Conservation (phyloP, 2,329 filamentous ascomycete genomes). For the Domatiomyces catenatus region DNA sequence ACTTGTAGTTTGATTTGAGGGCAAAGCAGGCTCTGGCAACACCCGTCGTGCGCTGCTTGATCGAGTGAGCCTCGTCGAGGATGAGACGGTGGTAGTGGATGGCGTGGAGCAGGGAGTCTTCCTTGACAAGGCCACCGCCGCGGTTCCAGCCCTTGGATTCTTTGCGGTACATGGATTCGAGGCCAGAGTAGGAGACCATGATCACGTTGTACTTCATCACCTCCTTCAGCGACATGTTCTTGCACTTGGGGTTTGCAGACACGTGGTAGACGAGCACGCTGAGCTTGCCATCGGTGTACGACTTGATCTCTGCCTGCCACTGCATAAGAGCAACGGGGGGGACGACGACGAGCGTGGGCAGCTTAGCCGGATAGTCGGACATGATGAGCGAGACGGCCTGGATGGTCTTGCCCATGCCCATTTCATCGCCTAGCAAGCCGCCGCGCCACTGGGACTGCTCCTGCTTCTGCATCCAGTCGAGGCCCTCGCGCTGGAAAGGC, state of each 20-base stretch:
- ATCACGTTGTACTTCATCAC: slow-evolving; percentile 79
- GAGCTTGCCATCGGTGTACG: slow-evolving; percentile 70
- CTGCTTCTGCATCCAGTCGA: slow-evolving; percentile 89
- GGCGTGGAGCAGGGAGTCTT: slow-evolving; percentile 62
- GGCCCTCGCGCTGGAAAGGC: slow-evolving; percentile 80
- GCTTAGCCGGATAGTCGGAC: slow-evolving; percentile 79
- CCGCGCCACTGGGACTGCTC: slow-evolving; percentile 75
- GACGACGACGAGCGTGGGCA: slow-evolving; percentile 74
- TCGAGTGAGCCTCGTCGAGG: slow-evolving; percentile 88
- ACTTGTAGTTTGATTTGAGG: slow-evolving; percentile 73
- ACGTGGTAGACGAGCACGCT: slow-evolving; percentile 86
- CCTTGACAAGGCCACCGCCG: slow-evolving; percentile 64
- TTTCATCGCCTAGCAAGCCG: slow-evolving; percentile 86
- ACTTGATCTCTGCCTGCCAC: slow-evolving; percentile 69
- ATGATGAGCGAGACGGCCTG: slow-evolving; percentile 96
- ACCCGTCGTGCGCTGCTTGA: slow-evolving; percentile 68
- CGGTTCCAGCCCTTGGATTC: slow-evolving; percentile 81
- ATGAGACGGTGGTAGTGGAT: slow-evolving; percentile 83
- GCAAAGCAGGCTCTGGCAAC: slow-evolving; percentile 93
- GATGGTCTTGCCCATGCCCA: slow-evolving; percentile 98
- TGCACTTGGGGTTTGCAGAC: slow-evolving; percentile 60
- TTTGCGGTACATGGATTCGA: slow-evolving; percentile 85
- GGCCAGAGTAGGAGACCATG: slow-evolving; percentile 71
- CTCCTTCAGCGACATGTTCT: slow-evolving; percentile 57
- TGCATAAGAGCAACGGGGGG: slow-evolving; percentile 92